These are phyloP conservation scores for Boletus tylopilopsis DNA, from an alignment of 768 basidiomycete genomes.

Conservation along the genomic window DNA sequence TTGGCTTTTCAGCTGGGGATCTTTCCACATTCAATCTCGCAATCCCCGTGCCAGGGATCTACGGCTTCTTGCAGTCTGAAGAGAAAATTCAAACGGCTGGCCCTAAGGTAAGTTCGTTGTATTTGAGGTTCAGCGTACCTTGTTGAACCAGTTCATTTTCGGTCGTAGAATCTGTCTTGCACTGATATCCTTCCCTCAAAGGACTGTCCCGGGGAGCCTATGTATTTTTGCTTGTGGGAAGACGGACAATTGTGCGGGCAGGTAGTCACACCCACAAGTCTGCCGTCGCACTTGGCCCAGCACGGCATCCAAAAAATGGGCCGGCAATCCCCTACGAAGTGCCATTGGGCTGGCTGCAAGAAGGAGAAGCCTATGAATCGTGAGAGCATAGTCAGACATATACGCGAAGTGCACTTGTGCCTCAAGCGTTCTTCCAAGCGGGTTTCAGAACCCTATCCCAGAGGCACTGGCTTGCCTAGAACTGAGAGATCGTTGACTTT, in stretches of 20 bases:
- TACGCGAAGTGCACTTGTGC: slow-evolving; percentile 11
- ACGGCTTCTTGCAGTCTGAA: background rate
- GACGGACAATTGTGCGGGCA: slow-evolving; percentile 1
- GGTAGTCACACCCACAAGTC: background rate
- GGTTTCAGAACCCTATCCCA: background rate
- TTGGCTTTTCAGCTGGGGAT: background rate
- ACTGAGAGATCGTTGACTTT: background rate
- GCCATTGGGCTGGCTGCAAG: slow-evolving; percentile 14
- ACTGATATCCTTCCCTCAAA: background rate
- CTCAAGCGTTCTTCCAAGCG: slow-evolving; percentile 5
- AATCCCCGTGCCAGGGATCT: background rate
- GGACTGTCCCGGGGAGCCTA: background rate
- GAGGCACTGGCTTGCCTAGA: background rate
- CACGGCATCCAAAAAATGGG: slow-evolving; percentile 12
- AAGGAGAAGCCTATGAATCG: slow-evolving; percentile 12
- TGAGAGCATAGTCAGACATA: slow-evolving; percentile 19
- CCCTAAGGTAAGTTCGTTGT: background rate
- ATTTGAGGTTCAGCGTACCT: background rate
- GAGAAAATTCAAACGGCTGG: background rate
- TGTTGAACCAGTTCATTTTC: background rate
- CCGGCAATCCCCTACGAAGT: background rate
- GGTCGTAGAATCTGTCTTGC: background rate
- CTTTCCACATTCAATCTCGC: background rate
- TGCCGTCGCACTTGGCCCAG: slow-evolving; percentile 11
- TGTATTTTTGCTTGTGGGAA: slow-evolving; percentile 7